A percentile compares a stretch with the other conserved stretches of the same genome.
phyloP scores from a whole-genome alignment of 2,329 filamentous ascomycete genomes.

The Teratosphaeria epicoccoides region DNA sequence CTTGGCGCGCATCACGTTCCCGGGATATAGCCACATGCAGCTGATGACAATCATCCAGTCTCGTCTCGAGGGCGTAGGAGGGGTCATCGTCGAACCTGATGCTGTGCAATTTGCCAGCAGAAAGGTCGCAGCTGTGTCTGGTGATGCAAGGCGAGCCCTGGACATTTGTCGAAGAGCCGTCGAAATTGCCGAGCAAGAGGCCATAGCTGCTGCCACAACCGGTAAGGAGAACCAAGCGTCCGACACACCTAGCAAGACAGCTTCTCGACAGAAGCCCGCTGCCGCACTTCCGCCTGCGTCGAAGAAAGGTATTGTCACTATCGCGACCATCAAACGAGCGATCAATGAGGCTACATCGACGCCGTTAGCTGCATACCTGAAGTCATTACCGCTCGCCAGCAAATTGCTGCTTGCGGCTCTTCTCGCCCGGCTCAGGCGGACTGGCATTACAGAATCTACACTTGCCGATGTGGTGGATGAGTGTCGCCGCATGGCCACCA shows the following conservation, averaged over 20 bases:
- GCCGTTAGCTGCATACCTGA: conserved; percentile 80
- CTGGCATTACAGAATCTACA: conserved; percentile 75
- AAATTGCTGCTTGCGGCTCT: conserved; percentile 82
- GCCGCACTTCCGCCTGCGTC: conserved; percentile 15
- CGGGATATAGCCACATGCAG: conserved; percentile 93
- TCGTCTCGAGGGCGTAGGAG: conserved; percentile 74
- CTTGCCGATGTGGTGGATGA: conserved; percentile 87
- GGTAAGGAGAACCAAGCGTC: conserved; percentile 33
- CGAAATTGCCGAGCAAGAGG: conserved; percentile 78
- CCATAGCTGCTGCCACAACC: conserved; percentile 9
- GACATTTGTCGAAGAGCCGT: conserved; percentile 94
- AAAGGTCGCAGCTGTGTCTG: conserved; percentile 93
- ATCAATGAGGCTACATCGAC: conserved; percentile 93
- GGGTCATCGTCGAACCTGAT: conserved; percentile 77
- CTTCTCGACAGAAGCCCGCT: conserved; percentile 26
- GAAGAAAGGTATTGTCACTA: conserved; percentile 59
- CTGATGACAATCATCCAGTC: conserved; percentile 95
- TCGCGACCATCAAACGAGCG: conserved; percentile 83
- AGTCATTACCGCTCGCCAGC: conserved; percentile 65
- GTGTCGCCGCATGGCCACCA: conserved; percentile 55
- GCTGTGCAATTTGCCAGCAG: conserved; percentile 92
- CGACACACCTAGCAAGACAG: conserved; percentile 53
- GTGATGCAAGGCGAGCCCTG: conserved; percentile 80
- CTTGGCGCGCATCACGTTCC: conserved; percentile 89
- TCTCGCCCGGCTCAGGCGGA: conserved; percentile 65